A percentile compares a stretch with the other conserved stretches of the same genome.
phyloP scores from a whole-genome alignment of 768 basidiomycete genomes.

The Russula compacta region DNA sequence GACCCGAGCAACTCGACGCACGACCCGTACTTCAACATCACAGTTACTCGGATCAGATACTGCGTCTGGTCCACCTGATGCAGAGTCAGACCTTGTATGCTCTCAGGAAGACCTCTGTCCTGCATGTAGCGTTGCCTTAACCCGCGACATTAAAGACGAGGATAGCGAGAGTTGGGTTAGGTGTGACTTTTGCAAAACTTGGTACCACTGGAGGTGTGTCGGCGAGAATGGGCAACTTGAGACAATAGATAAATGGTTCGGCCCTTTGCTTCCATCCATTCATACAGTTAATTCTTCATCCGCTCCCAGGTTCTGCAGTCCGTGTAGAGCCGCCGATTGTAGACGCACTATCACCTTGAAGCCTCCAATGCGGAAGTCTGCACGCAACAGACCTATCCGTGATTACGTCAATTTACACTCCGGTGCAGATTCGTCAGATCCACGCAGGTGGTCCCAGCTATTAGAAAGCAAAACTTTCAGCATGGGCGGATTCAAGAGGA shows the following conservation, averaged over 20 bases:
- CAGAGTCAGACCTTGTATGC: neutral
- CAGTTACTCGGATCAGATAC: neutral
- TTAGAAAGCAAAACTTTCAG: constrained; percentile 60
- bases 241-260: constrained; percentile 71
- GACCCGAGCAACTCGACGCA: constrained; percentile 12
- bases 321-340: constrained; percentile 52
- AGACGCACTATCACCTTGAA: constrained; percentile 62
- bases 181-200: constrained; percentile 72
- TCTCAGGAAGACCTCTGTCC: constrained; percentile 15
- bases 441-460: constrained; percentile 54
- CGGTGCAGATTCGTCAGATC: constrained; percentile 53
- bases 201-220: constrained; percentile 81
- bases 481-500: constrained; percentile 52
- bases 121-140: constrained; percentile 22
- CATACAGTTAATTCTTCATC: constrained; percentile 1
- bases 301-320: constrained; percentile 53
- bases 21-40: constrained; percentile 4
- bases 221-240: constrained; percentile 57
- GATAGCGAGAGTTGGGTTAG: constrained; percentile 74
- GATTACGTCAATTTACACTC: constrained; percentile 74
- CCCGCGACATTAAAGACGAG: constrained; percentile 20
- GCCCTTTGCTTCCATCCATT: constrained; percentile 17
- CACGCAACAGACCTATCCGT: constrained; percentile 60
- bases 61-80: neutral
- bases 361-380: constrained; percentile 71